A percentile compares a stretch with the other conserved stretches of the same genome.
phyloP scores from a whole-genome alignment of 2,329 filamentous ascomycete genomes.

The Ceratocystis lukuohia region DNA sequence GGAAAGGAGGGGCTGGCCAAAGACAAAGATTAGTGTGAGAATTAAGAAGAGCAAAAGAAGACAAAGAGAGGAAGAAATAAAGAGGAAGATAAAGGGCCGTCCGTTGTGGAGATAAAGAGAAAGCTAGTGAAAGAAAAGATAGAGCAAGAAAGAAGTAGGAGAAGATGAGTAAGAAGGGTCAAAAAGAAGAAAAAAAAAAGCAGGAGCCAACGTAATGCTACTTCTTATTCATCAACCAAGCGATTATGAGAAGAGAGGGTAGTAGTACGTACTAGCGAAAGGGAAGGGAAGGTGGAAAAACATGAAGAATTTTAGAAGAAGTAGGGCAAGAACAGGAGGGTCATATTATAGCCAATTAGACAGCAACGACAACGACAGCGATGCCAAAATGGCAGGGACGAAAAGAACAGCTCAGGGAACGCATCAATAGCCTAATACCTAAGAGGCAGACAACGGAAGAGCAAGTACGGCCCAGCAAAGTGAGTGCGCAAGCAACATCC shows the following conservation, averaged over 20 bases:
- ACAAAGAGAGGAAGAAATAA: not conserved
- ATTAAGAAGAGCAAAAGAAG: not conserved
- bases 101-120: constrained; percentile 3
- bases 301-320: no score
- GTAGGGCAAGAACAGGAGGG: not conserved
- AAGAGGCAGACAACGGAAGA: not conserved
- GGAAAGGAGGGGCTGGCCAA: not conserved
- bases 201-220: constrained; percentile 5
- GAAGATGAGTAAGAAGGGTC: not conserved
- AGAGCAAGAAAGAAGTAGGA: not conserved
- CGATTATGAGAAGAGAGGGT: not conserved
- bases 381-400: not conserved
- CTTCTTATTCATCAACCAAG: not conserved
- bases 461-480: not conserved
- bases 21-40: not conserved
- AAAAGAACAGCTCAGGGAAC: not conserved
- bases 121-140: constrained; percentile 4
- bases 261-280: not conserved
- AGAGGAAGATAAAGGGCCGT: not conserved
- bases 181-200: not conserved
- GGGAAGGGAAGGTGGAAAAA: not conserved
- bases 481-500: not conserved
- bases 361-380: not conserved
- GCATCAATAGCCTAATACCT: not conserved
- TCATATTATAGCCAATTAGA: constrained; percentile 6